Base-by-base conservation (phyloP, 495 filamentous ascomycete species). In the Penicillium nucicola region DNA sequence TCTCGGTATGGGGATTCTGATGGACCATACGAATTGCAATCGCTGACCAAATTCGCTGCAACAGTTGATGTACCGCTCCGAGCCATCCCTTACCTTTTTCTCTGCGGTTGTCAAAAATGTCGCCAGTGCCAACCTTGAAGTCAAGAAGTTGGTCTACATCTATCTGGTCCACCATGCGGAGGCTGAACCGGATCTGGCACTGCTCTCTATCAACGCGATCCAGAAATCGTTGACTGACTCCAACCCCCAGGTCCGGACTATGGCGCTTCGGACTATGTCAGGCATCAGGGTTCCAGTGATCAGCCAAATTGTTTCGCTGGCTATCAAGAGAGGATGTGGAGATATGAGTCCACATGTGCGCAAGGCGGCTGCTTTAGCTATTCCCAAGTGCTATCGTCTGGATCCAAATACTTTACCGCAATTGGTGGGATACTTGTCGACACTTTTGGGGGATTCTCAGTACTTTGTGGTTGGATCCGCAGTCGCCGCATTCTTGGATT, bases 141-240 rank as follows among this genome's bases (percentile, higher is more conserved):
- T 97, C 60, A 95, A 96, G 70, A 97, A 97, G 64, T 81, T 98
- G 39, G 93, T 98, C 48, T 97, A 97, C 76, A 95, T 96, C 64
- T 97, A 95, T 67, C 84, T 98, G 50, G 84, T 97, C 52, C 87
- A 91, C 62, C 90, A 97, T 81, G 92, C 93, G 61, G 93, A 97
- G 65, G 81, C 87, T 35, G 92, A 96, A 56, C 93, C 92, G 31
- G 93, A 98, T 67, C 86, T 96, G 23, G 92, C 95, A 39, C 79
- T 98, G 9, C 78, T 98, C 15, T 95, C 92, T 34, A 97, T 98
- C 77, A 98, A 98, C 69, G 92, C 92, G 11, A 97, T 98, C 57
- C 93, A 97, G 65, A 97, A 96, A 67, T 92, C 92, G 18, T 81
- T 98, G 34, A 93, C 90, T 12, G 93, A 97, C 69, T 76, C 84